These are phyloP conservation scores for Hsuehochloa calcarea DNA, from an alignment of 176 grass and related monocot genomes.

Conservation along the genomic window DNA sequence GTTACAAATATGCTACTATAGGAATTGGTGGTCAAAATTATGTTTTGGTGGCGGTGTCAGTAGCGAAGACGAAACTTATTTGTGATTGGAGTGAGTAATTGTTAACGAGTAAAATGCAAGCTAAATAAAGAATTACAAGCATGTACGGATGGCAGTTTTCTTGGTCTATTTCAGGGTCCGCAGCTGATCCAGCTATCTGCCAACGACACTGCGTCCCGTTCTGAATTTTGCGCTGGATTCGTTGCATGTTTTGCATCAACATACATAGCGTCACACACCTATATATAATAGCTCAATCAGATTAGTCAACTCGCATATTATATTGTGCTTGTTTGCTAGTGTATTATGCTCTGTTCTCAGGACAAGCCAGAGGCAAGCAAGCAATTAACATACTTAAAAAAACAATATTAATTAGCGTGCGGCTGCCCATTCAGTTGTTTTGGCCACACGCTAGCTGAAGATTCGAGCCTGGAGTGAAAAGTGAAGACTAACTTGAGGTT, in stretches of 20 bases:
- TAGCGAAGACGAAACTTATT: neutral
- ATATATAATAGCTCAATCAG: neutral
- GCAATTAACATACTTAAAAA: too few species aligned
- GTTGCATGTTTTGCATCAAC: neutral
- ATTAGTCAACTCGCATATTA: neutral
- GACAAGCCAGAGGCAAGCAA: too few species aligned
- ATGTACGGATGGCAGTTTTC: neutral
- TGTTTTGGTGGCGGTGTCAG: neutral
- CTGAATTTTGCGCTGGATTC: constrained; percentile 19
- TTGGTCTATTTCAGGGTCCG: neutral
- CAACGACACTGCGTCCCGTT: neutral
- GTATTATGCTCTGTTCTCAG: neutral
- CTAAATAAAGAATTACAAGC: neutral
- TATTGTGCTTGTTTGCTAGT: neutral
- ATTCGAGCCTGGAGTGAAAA: too few species aligned
- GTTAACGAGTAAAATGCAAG: neutral
- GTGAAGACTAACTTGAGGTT: too few species aligned
- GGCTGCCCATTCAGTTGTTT: too few species aligned
- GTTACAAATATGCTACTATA: too few species aligned
- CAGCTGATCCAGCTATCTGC: neutral
- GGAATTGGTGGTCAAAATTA: neutral
- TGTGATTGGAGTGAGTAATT: neutral
- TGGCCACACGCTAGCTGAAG: too few species aligned
- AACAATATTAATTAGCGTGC: too few species aligned
- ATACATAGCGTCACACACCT: neutral